Conservation (phyloP, 192 early-diverging fungal species). For the Coemansia sp. region DNA sequence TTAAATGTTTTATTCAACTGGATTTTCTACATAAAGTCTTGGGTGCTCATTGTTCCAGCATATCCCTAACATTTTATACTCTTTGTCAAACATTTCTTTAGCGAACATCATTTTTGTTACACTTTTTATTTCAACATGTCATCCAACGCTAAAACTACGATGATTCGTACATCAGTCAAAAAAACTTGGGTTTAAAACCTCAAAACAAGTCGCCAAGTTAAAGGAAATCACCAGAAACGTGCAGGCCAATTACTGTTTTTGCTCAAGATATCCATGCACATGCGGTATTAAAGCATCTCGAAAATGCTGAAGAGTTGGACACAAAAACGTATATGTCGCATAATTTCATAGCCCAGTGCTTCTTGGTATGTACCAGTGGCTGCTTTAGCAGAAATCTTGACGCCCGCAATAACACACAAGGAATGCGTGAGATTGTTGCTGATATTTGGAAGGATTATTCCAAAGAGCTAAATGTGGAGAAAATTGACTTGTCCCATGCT, state of each 20-base stretch:
- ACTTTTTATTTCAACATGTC: no score
- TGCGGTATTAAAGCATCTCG: background rate
- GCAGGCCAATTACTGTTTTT: background rate
- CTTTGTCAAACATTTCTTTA: no score
- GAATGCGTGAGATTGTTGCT: background rate
- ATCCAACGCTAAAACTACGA: no score
- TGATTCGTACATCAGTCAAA: no score
- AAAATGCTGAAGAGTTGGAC: background rate
- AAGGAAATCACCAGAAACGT: background rate
- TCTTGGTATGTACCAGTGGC: background rate
- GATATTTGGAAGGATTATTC: background rate
- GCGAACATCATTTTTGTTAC: no score
- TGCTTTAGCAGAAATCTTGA: background rate
- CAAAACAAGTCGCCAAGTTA: no score
- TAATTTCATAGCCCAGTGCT: background rate
- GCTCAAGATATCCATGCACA: background rate
- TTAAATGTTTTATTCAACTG: no score
- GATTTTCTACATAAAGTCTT: no score
- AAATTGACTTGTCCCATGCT: background rate
- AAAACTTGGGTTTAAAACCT: background rate
- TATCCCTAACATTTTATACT: no score
- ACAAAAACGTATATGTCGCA: background rate
- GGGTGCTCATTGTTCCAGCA: no score
- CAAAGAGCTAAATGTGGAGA: background rate
- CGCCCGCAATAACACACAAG: background rate